Conservation (phyloP, 305 asterid species). For the Euphrasia arctica region DNA sequence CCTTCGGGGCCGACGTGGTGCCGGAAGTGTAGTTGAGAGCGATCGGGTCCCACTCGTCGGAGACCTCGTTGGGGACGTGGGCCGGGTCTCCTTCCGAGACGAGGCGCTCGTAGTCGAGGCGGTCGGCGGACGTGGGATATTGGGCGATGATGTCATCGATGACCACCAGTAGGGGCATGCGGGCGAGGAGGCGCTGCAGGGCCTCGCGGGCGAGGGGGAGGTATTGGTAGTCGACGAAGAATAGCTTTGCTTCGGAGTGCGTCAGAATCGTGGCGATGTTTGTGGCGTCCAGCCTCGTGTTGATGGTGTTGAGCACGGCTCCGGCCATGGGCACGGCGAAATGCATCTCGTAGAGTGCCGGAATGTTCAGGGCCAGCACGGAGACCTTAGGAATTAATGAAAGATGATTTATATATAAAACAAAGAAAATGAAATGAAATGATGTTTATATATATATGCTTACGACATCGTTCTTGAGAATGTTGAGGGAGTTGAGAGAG, state of each 20-base stretch:
- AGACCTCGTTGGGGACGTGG: constrained; percentile 34
- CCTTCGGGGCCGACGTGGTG: constrained; percentile 57
- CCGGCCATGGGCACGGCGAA: constrained; percentile 97
- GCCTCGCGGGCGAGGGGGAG: constrained; percentile 51
- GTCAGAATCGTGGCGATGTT: constrained; percentile 58
- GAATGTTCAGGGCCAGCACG: constrained; percentile 82
- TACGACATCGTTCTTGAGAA: constrained; percentile 42
- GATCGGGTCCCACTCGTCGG: constrained; percentile 56
- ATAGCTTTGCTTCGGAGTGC: constrained; percentile 68
- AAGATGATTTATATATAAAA: too few relatives aligned
- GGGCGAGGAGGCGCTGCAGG: constrained; percentile 40
- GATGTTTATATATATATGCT: constrained; percentile 10
- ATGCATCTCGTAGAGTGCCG: constrained; percentile 86
- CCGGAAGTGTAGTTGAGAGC: constrained; percentile 59
- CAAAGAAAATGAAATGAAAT: too few relatives aligned
- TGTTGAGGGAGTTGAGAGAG: constrained; percentile 38
- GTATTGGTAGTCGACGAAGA: constrained; percentile 62
- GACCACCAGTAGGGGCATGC: constrained; percentile 52
- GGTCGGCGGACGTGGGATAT: constrained; percentile 48
- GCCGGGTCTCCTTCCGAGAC: constrained; percentile 39
- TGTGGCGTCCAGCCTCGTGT: constrained; percentile 66
- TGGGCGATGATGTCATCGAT: constrained; percentile 51
- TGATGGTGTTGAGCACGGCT: constrained; percentile 73
- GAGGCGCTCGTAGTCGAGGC: constrained; percentile 58
- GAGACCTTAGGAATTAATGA: constrained; percentile 45